A percentile compares a stretch with the other conserved stretches of the same genome.
phyloP scores from a whole-genome alignment of 2,329 filamentous ascomycete genomes.

The Grosmannia serpens region DNA sequence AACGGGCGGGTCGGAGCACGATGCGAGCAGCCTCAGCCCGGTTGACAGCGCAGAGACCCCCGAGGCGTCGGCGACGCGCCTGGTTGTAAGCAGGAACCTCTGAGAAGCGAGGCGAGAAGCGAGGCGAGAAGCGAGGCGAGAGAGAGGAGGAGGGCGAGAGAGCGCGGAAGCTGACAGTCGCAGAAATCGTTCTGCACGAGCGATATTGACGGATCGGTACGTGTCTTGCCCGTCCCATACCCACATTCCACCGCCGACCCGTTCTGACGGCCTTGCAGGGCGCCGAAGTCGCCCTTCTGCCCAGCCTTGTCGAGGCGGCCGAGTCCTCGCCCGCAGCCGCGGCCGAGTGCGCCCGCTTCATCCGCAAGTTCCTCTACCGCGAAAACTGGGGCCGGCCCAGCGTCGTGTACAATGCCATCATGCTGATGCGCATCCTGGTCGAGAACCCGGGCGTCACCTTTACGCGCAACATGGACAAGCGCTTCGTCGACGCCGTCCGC shows the following conservation, averaged over 20 bases:
- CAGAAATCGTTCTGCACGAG: conserved; percentile 9
- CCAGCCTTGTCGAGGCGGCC: conserved; percentile 85
- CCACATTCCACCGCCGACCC: too few species aligned
- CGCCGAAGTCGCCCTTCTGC: conserved; percentile 86
- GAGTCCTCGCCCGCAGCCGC: conserved; percentile 85
- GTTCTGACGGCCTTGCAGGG: conserved; percentile 34
- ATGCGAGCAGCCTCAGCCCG: background rate
- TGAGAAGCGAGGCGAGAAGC: too few species aligned
- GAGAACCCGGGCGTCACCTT: conserved; percentile 89
- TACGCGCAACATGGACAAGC: conserved; percentile 78
- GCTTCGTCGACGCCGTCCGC: conserved; percentile 68
- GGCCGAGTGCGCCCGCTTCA: conserved; percentile 64
- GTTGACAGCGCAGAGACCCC: conserved; percentile 5
- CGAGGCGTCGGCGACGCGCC: conserved; percentile 6
- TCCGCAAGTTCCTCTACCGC: conserved; percentile 71
- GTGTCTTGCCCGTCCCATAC: background rate
- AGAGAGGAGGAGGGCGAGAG: background rate
- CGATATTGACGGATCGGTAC: conserved; percentile 6
- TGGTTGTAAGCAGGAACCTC: conserved; percentile 8
- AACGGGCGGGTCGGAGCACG: background rate
- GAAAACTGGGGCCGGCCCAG: conserved; percentile 55
- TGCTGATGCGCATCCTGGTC: conserved; percentile 82
- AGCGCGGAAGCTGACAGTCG: background rate
- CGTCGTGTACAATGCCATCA: conserved; percentile 89
- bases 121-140: too few species aligned